Evolutionary conservation across 2,329 filamentous ascomycete genomes (phyloP).

Genomic region (Ramularia collo-cygni): DNA sequence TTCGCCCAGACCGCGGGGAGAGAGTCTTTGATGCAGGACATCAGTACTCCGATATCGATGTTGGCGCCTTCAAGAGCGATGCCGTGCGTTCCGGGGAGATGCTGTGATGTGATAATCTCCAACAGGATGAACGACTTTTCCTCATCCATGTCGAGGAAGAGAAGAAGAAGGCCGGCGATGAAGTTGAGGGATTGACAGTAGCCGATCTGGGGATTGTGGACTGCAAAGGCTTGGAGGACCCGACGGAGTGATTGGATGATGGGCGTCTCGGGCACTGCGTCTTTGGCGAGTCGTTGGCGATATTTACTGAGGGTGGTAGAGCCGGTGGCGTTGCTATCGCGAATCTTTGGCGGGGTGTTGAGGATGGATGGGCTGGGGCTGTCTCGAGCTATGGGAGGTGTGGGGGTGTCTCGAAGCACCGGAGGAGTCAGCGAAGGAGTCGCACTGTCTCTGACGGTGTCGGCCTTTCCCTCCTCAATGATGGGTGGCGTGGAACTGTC

Average conservation of each 20-base stretch:
- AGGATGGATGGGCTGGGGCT: too few species aligned
- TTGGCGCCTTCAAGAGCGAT: slow-evolving; percentile 86
- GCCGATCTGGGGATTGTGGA: slow-evolving; percentile 85
- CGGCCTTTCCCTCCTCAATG: too few species aligned
- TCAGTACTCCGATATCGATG: slow-evolving; percentile 87
- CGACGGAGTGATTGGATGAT: slow-evolving; percentile 77
- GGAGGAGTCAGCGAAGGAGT: too few species aligned
- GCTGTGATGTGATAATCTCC: slow-evolving; percentile 81
- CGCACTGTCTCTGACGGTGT: too few species aligned
- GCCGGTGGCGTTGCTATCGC: slow-evolving; percentile 1
- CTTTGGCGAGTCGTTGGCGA: slow-evolving; percentile 34
- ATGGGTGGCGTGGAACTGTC: too few species aligned
- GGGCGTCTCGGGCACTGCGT: slow-evolving; percentile 52
- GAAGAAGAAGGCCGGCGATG: slow-evolving; percentile 76
- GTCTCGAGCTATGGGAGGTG: too few species aligned
- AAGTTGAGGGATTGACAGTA: slow-evolving; percentile 98
- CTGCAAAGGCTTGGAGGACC: slow-evolving; percentile 80
- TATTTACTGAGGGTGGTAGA: slow-evolving; percentile 4
- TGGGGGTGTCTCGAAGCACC: too few species aligned
- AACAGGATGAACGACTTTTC: slow-evolving; percentile 91
- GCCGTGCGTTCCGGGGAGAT: slow-evolving; percentile 87
- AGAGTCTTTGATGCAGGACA: slow-evolving; percentile 75
- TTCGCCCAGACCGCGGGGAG: slow-evolving; percentile 82
- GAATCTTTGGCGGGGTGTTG: too few species aligned
- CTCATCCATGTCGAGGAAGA: slow-evolving; percentile 72